Conservation (phyloP, 768 basidiomycete genomes). For the Tephrocybe sp. region DNA sequence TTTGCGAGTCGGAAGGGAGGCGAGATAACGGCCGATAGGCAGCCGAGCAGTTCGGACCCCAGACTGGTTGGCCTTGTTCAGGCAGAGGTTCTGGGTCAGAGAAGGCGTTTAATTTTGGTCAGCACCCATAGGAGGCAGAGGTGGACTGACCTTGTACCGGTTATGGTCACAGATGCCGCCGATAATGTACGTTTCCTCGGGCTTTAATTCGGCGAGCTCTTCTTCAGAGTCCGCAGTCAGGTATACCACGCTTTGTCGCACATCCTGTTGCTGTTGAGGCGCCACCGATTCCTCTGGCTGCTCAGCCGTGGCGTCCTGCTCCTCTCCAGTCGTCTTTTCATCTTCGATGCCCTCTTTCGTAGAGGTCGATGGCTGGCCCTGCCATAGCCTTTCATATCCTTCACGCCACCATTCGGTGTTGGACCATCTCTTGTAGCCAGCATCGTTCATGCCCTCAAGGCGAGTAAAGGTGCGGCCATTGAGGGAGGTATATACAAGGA, state of each 20-base stretch:
- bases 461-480: slow-evolving; percentile 66
- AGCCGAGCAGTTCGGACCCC: slow-evolving; percentile 84
- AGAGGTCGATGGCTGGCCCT: slow-evolving; percentile 6
- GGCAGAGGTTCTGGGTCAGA: slow-evolving; percentile 72
- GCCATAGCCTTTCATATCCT: slow-evolving; percentile 73
- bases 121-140: slow-evolving; percentile 5
- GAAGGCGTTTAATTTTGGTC: background rate
- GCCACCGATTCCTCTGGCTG: background rate
- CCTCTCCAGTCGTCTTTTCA: background rate
- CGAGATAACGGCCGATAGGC: slow-evolving; percentile 91
- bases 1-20: slow-evolving; percentile 84
- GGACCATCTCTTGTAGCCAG: slow-evolving; percentile 77
- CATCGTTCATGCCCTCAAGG: slow-evolving; percentile 64
- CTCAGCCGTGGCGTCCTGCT: background rate
- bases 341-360: background rate
- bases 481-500: slow-evolving; percentile 79
- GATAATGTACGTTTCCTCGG: slow-evolving; percentile 90
- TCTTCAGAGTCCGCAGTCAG: slow-evolving; percentile 93
- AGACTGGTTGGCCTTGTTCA: slow-evolving; percentile 77
- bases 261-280: slow-evolving; percentile 8
- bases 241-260: slow-evolving; percentile 71
- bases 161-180: slow-evolving; percentile 97
- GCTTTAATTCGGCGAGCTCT: slow-evolving; percentile 78
- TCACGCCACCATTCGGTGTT: slow-evolving; percentile 84
- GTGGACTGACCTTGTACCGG: slow-evolving; percentile 75